Conservation (phyloP, 2,329 filamentous ascomycete genomes). For the Pseudogymnoascus sp. region DNA sequence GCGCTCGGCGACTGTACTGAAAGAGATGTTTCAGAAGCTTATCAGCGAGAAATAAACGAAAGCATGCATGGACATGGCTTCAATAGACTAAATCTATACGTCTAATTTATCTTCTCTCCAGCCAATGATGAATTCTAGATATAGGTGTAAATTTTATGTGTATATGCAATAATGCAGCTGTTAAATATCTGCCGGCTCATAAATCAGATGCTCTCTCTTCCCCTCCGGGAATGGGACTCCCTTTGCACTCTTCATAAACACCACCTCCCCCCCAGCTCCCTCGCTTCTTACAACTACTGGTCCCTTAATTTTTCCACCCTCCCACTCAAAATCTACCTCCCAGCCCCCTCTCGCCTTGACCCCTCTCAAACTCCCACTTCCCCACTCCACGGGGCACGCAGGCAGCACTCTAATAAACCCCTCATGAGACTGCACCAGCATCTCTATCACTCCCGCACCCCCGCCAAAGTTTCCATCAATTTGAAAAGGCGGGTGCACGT, state of each 20-base stretch:
- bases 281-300: conserved; percentile 14
- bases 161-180: neutral
- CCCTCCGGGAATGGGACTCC: neutral
- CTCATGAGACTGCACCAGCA: conserved; percentile 34
- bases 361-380: conserved; percentile 27
- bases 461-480: conserved; percentile 44
- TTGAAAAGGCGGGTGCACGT: conserved; percentile 40
- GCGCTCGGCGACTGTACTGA: conserved; percentile 69
- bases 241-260: conserved; percentile 9
- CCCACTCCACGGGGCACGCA: conserved; percentile 32
- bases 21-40: conserved; percentile 61
- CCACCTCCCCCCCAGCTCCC: neutral
- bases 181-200: neutral
- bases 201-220: neutral
- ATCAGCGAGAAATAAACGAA: conserved; percentile 51
- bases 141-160: no score
- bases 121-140: neutral
- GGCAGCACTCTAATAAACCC: conserved; percentile 32
- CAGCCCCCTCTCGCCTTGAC: conserved; percentile 31
- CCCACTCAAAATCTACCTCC: conserved; percentile 32
- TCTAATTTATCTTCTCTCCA: neutral
- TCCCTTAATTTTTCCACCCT: conserved; percentile 21
- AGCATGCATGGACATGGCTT: no score
- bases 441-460: conserved; percentile 39
- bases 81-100: neutral